Evolutionary conservation across 768 basidiomycete species (phyloP).

Genomic region (Tubosaeta brunneosetosa): DNA sequence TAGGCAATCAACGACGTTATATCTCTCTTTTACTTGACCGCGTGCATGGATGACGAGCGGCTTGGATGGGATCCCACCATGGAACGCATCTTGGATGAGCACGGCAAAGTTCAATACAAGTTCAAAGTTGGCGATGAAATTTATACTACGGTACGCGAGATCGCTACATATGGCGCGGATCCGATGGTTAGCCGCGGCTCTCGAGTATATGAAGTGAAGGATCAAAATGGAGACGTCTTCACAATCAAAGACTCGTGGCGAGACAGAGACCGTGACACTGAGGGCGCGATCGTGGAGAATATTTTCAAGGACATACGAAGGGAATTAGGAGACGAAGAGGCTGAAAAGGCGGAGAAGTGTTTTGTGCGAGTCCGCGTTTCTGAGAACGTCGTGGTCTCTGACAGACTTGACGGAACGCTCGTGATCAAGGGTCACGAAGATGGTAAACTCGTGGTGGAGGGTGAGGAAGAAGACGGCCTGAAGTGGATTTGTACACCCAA

Average conservation of each 20-base stretch:
- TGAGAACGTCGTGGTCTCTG: not conserved
- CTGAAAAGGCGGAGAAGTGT: not conserved
- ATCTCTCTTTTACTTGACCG: conserved; percentile 8
- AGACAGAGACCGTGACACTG: not conserved
- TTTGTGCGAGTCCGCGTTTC: not conserved
- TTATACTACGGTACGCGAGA: not conserved
- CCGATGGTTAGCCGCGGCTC: not conserved
- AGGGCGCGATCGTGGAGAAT: not conserved
- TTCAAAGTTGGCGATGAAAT: not conserved
- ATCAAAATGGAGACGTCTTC: not conserved
- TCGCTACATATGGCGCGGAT: not conserved
- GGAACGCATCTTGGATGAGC: not conserved
- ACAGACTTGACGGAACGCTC: not conserved
- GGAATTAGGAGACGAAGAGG: not conserved
- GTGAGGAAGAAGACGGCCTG: not conserved
- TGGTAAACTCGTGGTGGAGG: too few relatives aligned
- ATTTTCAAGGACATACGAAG: not conserved
- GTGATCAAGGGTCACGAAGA: not conserved
- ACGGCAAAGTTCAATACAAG: not conserved
- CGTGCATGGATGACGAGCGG: not conserved
- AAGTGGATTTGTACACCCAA: not conserved
- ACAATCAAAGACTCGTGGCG: conserved; percentile 12
- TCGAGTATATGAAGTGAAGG: conserved; percentile 2
- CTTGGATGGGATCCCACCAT: conserved; percentile 11
- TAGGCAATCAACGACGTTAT: conserved; percentile 4